These are phyloP conservation scores for Dothistroma septosporum DNA, from an alignment of 2,329 filamentous ascomycete species.

Conservation along the genomic window DNA sequence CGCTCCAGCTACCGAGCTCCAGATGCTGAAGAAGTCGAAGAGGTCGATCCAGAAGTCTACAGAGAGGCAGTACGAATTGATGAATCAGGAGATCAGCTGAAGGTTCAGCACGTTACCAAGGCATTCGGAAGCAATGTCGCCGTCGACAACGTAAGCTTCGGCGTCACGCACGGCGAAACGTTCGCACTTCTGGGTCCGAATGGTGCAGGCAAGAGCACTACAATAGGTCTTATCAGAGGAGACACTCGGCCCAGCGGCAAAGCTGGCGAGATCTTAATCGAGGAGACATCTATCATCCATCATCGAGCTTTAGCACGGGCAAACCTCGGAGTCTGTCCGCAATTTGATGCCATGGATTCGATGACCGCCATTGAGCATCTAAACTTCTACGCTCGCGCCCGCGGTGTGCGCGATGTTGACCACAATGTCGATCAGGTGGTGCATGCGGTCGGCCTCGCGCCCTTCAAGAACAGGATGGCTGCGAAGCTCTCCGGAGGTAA, in stretches of 20 bases:
- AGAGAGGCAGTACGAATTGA: conserved; percentile 63
- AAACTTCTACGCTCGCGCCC: conserved; percentile 77
- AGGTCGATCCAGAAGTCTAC: conserved; percentile 54
- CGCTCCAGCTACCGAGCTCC: conserved; percentile 42
- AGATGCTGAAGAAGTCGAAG: conserved; percentile 43
- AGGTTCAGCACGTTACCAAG: conserved; percentile 77
- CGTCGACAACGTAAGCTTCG: conserved; percentile 80
- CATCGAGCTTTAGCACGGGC: conserved; percentile 68
- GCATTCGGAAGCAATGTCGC: conserved; percentile 70
- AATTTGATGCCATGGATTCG: conserved; percentile 69
- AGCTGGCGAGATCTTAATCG: conserved; percentile 76
- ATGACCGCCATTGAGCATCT: conserved; percentile 89
- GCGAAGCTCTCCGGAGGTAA: conserved; percentile 81
- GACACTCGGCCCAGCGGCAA: conserved; percentile 69
- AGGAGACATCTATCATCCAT: conserved; percentile 69
- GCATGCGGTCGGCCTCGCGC: conserved; percentile 70
- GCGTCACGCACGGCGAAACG: conserved; percentile 72
- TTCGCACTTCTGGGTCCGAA: conserved; percentile 89
- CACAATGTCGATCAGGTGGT: conserved; percentile 76
- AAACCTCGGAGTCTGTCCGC: conserved; percentile 86
- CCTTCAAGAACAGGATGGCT: conserved; percentile 71
- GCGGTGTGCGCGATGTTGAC: conserved; percentile 70
- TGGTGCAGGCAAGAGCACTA: conserved; percentile 86
- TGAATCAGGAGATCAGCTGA: conserved; percentile 62
- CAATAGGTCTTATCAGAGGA: conserved; percentile 84